Conservation (phyloP, 139 green algal species). For the Coelastrella sp. region DNA sequence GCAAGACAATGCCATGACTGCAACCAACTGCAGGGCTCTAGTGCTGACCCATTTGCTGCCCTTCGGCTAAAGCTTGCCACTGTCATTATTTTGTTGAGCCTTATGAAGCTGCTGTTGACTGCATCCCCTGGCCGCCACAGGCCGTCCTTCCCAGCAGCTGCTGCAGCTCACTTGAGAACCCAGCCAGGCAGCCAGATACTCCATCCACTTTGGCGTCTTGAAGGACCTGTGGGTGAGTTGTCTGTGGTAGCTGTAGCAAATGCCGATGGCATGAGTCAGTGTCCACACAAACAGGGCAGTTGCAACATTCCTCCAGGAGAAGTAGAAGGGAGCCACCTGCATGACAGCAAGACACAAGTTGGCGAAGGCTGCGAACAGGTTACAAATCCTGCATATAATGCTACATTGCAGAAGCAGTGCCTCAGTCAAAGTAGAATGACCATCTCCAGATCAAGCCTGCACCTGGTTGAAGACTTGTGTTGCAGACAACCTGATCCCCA, state of each 20-base stretch:
- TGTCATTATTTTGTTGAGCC: background rate
- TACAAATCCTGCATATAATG: too few species aligned
- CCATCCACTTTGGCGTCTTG: constrained; percentile 24
- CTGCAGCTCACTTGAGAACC: constrained; percentile 11
- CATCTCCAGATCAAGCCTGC: too few species aligned
- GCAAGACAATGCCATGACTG: too few species aligned
- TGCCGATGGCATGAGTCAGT: constrained; percentile 69
- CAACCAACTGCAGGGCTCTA: too few species aligned
- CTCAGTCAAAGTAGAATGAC: too few species aligned
- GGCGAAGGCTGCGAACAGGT: too few species aligned
- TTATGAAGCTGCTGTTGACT: background rate
- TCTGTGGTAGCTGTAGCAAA: constrained; percentile 88
- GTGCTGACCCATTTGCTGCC: too few species aligned
- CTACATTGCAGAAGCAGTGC: too few species aligned
- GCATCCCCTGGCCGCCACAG: background rate
- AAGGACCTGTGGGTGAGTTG: constrained; percentile 65
- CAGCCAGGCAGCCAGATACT: constrained; percentile 20
- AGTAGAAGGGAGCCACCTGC: background rate
- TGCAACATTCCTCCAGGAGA: constrained; percentile 57
- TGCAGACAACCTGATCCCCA: too few species aligned
- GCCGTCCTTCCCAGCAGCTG: background rate
- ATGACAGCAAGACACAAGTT: too few species aligned
- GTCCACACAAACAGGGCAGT: constrained; percentile 77
- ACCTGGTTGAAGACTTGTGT: too few species aligned
- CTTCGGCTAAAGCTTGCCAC: too few species aligned